Percentiles rank a stretch among this genome's conserved stretches.
Evolutionary conservation across 2,329 filamentous ascomycete species (phyloP).

Genomic region (Fusarium sterilihyphosum): DNA sequence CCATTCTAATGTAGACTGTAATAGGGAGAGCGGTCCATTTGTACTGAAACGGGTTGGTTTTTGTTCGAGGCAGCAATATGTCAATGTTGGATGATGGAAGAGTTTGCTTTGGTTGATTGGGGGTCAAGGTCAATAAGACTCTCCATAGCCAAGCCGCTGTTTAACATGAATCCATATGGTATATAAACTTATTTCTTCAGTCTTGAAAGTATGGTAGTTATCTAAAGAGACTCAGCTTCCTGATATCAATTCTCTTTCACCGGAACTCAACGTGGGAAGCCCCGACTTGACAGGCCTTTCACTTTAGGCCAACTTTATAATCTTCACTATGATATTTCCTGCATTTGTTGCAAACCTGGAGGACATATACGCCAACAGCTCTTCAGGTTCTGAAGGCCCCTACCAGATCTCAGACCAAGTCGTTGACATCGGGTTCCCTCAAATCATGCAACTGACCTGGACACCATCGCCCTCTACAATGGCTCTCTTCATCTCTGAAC

Average conservation of each 20-base stretch:
- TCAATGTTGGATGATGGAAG: too few relatives aligned
- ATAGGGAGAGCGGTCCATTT: not conserved
- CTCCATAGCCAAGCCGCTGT: accelerated
- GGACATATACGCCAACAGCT: not conserved
- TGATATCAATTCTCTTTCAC: not conserved
- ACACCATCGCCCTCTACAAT: conserved; percentile 16
- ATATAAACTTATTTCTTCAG: not conserved
- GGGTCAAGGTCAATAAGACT: not conserved
- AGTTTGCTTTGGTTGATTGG: not conserved
- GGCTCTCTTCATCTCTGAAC: conserved; percentile 11
- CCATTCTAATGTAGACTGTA: not conserved
- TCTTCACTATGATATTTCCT: conserved; percentile 17
- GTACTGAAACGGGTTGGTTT: not conserved
- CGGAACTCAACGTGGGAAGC: too few relatives aligned
- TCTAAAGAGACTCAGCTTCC: not conserved
- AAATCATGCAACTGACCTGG: conserved; percentile 27
- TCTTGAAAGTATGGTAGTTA: not conserved
- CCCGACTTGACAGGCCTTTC: too few relatives aligned
- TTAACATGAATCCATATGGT: not conserved
- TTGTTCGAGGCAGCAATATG: not conserved
- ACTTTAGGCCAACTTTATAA: not conserved
- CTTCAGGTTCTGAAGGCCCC: not conserved
- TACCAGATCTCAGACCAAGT: conserved; percentile 19
- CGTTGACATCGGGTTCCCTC: conserved; percentile 24
- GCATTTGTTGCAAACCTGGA: conserved; percentile 12